A percentile compares a stretch with the other conserved stretches of the same genome.
Conservation (phyloP, 2,329 filamentous ascomycete genomes). For the Myriosclerotinia scirpicola region DNA sequence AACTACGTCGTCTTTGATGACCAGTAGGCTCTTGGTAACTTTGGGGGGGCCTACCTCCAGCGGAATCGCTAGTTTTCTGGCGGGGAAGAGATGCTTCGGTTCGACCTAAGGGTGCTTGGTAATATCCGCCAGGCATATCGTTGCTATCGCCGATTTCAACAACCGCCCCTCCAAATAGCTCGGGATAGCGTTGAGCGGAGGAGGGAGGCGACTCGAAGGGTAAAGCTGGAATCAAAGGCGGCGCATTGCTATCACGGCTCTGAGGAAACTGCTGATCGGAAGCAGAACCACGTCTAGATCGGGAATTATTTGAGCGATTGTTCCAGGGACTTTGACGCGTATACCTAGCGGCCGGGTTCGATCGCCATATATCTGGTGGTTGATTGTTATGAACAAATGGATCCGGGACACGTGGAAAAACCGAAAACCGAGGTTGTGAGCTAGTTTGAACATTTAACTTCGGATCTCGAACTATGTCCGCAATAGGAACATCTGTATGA, state of each 20-base stretch:
- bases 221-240: slow-evolving; percentile 21
- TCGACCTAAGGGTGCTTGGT: slow-evolving; percentile 36
- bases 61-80: slow-evolving; percentile 43
- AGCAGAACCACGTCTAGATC: slow-evolving; percentile 8
- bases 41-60: slow-evolving; percentile 41
- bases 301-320: neutral
- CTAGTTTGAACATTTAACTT: neutral
- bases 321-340: slow-evolving; percentile 10
- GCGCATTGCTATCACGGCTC: slow-evolving; percentile 9
- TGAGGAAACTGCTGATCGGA: slow-evolving; percentile 4
- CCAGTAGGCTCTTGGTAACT: neutral
- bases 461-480: neutral
- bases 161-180: slow-evolving; percentile 45
- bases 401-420: slow-evolving; percentile 7
- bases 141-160: slow-evolving; percentile 31
- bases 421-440: slow-evolving; percentile 9
- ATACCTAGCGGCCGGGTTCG: neutral
- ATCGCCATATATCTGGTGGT: neutral
- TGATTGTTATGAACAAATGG: slow-evolving; percentile 2
- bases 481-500: neutral
- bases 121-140: slow-evolving; percentile 36
- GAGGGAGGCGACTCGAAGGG: slow-evolving; percentile 50
- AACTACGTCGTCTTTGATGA: slow-evolving; percentile 39
- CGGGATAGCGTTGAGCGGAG: slow-evolving; percentile 51
- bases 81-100: slow-evolving; percentile 44